Evolutionary conservation across 2,329 filamentous ascomycete species (phyloP).

Genomic region (Neofusicoccum cordaticola): DNA sequence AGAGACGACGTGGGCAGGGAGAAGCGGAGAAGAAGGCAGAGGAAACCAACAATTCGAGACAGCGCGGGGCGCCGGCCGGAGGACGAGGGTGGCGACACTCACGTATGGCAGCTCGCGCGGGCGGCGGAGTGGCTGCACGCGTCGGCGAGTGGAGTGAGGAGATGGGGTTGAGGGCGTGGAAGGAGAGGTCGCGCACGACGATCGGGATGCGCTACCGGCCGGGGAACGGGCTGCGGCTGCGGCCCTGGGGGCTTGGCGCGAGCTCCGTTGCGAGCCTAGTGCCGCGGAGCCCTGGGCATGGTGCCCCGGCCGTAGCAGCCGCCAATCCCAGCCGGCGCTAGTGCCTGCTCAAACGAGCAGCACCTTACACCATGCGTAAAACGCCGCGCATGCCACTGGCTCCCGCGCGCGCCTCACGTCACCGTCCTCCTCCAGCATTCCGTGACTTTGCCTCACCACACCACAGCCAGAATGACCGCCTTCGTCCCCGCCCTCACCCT

Average conservation of each 20-base stretch:
- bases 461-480: constrained; percentile 63
- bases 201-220: constrained; percentile 1
- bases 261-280: neutral
- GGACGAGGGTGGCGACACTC: constrained; percentile 23
- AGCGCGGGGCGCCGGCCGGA: constrained; percentile 18
- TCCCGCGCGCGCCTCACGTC: constrained; percentile 16
- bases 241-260: neutral
- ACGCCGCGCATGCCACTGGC: neutral
- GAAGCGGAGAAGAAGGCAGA: constrained; percentile 17
- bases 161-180: constrained; percentile 14
- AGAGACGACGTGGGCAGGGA: constrained; percentile 15
- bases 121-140: neutral
- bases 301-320: constrained; percentile 20
- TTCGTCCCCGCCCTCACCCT: constrained; percentile 76
- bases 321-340: constrained; percentile 16
- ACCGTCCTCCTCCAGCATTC: neutral
- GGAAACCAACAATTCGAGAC: constrained; percentile 19
- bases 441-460: neutral
- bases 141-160: constrained; percentile 9
- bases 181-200: constrained; percentile 5
- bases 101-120: constrained; percentile 9
- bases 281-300: neutral
- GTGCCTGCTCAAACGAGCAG: constrained; percentile 4
- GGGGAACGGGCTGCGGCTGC: neutral
- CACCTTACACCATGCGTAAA: no score